Evolutionary conservation across 1,284 basidiomycete species (phyloP), one percentile per base, ranked within the genome.

Genomic region (Ustilago sp.): DNA sequence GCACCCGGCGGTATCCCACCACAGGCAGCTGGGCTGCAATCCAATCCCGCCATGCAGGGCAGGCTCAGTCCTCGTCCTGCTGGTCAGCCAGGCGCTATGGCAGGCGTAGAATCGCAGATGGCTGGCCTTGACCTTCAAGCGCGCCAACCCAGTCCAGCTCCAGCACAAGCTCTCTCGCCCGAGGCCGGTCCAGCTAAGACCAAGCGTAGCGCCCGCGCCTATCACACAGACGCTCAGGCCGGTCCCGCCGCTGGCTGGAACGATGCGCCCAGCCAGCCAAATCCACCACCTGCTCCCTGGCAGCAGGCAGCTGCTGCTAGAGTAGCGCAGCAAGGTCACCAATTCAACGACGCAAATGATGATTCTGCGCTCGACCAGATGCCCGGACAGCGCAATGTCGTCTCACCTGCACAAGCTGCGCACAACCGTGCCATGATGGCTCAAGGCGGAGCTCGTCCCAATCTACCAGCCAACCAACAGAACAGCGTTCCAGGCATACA

Each of bases 201-300:
- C 9, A 86, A 85, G 70, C 65, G 86, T 13, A 80, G 81, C 39
- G 84, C 85, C 9, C 80, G 86, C 19, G 85, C 84, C 36, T 86
- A 86, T 48, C 86, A 86, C 59, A 81, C 82, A 23, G 82, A 86
- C 28, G 76, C 76, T 3, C 68, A 74, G 8, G 63, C 77, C 6
- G 56, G 59, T 3, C 32, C 63, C 13, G 71, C 79, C 17, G 54
- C 35, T 34, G 80, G 80, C 36, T 84, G 80, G 81, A 82, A 86
- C 52, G 84, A 83, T 48, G 83, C 78, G 0, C 73, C 77, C 19
- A 63, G 66, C 11, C 80, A 80, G 31, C 84, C 80, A 13, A 71
- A 78, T 32, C 79, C 78, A 31, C 59, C 77, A 19, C 79, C 82
- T 53, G 74, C 82, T 19, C 65, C 74, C 4, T 85, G 83, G 82